Percentiles rank a stretch among this genome's conserved stretches.
Conservation (phyloP, 2,329 filamentous ascomycete genomes). For the Fusarium falciforme region DNA sequence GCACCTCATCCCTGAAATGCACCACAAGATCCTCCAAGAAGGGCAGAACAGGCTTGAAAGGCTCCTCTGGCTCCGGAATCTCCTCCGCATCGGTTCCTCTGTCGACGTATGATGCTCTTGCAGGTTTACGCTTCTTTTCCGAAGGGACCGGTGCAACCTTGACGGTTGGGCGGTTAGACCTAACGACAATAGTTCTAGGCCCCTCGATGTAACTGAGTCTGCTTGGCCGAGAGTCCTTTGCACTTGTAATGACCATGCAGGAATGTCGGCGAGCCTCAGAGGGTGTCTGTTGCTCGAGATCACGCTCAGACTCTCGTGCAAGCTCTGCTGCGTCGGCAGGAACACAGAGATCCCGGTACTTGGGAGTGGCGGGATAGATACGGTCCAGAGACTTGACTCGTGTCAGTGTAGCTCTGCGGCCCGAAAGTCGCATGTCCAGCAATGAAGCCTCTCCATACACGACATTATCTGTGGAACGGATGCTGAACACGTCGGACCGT, state of each 20-base stretch:
- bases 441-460: constrained; percentile 55
- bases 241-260: constrained; percentile 38
- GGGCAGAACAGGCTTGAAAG: constrained; percentile 60
- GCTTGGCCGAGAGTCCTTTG: constrained; percentile 33
- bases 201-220: constrained; percentile 43
- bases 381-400: constrained; percentile 54
- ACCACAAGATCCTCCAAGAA: constrained; percentile 68
- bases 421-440: constrained; percentile 49
- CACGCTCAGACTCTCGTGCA: constrained; percentile 27
- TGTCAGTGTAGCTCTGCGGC: constrained; percentile 39
- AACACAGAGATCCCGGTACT: constrained; percentile 48
- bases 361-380: constrained; percentile 45
- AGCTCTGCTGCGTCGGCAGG: constrained; percentile 36
- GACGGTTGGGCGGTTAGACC: constrained; percentile 42
- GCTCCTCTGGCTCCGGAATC: constrained; percentile 28
- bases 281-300: constrained; percentile 11
- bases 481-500: constrained; percentile 49
- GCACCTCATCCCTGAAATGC: constrained; percentile 59
- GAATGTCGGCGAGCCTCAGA: constrained; percentile 42
- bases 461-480: constrained; percentile 50
- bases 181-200: constrained; percentile 48
- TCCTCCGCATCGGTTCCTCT: constrained; percentile 53
- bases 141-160: constrained; percentile 46
- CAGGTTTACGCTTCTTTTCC: constrained; percentile 43
- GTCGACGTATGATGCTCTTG: constrained; percentile 51